A percentile compares a stretch with the other conserved stretches of the same genome.
Evolutionary conservation across 2,329 filamentous ascomycete species (phyloP).

Genomic region (Penicillium oxalicum): DNA sequence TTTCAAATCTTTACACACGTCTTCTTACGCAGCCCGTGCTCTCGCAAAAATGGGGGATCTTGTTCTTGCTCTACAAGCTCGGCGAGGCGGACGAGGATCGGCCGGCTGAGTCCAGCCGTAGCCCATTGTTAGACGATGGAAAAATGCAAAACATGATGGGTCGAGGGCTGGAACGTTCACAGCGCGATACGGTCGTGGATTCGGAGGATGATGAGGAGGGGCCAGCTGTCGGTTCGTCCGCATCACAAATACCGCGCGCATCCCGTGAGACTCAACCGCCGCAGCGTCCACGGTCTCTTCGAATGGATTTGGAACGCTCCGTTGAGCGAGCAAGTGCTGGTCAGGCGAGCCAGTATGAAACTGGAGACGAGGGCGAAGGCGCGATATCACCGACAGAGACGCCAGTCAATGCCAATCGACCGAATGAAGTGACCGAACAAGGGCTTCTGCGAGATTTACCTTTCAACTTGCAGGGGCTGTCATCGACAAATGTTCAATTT

Average conservation of each 20-base stretch:
- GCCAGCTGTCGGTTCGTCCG: constrained; percentile 38
- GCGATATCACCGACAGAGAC: constrained; percentile 16
- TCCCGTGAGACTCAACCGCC: constrained; percentile 12
- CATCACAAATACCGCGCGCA: constrained; percentile 28
- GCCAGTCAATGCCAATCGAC: constrained; percentile 31
- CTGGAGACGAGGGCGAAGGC: constrained; percentile 16
- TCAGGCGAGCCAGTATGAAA: constrained; percentile 16
- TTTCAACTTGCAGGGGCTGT: constrained; percentile 87
- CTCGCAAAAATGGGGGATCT: constrained; percentile 92
- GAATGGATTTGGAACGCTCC: constrained; percentile 17
- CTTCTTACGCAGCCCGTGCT: constrained; percentile 87
- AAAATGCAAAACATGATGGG: constrained; percentile 36
- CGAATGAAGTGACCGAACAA: constrained; percentile 58
- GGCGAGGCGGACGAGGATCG: constrained; percentile 43
- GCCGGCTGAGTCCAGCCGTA: constrained; percentile 28
- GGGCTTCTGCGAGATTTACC: constrained; percentile 72
- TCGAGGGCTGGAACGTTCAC: constrained; percentile 17
- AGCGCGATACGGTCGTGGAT: constrained; percentile 19
- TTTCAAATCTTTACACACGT: constrained; percentile 84
- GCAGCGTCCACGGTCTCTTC: constrained; percentile 24
- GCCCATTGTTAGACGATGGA: constrained; percentile 36
- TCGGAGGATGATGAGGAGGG: constrained; percentile 34
- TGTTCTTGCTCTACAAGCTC: constrained; percentile 82
- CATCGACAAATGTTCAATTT: constrained; percentile 78
- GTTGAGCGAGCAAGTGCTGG: constrained; percentile 14